A percentile compares a stretch with the other conserved stretches of the same genome.
These are phyloP conservation scores for Candida cerambycidarum DNA, from an alignment of 805 yeast genomes.

Conservation along the genomic window DNA sequence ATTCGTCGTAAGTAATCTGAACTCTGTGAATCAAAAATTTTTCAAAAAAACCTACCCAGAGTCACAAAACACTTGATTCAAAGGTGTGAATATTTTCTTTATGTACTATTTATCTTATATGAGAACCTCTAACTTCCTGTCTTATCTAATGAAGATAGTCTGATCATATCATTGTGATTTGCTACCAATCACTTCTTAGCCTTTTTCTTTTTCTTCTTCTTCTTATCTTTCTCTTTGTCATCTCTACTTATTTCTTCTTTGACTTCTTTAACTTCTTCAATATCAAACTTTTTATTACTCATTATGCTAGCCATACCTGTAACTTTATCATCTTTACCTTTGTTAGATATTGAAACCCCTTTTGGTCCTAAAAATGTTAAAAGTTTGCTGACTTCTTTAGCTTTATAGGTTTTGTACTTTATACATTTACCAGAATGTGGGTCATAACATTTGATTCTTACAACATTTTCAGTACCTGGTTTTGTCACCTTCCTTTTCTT, in stretches of 20 bases:
- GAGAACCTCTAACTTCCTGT: not conserved
- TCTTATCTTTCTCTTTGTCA: conserved; percentile 13
- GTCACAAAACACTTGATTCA: no score
- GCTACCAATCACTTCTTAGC: conserved; percentile 31
- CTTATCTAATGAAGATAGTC: no score
- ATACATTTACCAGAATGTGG: conserved; percentile 62
- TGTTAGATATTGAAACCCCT: conserved; percentile 39
- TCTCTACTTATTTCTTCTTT: conserved; percentile 13
- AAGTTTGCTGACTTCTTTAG: conserved; percentile 72
- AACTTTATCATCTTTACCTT: conserved; percentile 17
- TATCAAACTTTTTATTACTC: conserved; percentile 36
- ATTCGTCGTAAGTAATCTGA: no score
- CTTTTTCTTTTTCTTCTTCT: conserved; percentile 33
- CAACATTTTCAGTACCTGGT: conserved; percentile 22
- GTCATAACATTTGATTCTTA: conserved; percentile 63
- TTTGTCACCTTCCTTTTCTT: conserved; percentile 20
- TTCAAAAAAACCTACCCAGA: no score
- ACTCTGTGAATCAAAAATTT: no score
- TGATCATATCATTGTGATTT: no score
- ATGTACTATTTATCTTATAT: no score
- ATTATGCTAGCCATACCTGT: conserved; percentile 41
- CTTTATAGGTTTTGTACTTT: conserved; percentile 55
- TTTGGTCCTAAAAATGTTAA: conserved; percentile 73
- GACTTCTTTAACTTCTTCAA: conserved; percentile 5
- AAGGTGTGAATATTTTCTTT: no score